A percentile compares a stretch with the other conserved stretches of the same genome.
These are phyloP conservation scores for Mycena albidolilacea DNA, from an alignment of 768 basidiomycete genomes.

Conservation along the genomic window DNA sequence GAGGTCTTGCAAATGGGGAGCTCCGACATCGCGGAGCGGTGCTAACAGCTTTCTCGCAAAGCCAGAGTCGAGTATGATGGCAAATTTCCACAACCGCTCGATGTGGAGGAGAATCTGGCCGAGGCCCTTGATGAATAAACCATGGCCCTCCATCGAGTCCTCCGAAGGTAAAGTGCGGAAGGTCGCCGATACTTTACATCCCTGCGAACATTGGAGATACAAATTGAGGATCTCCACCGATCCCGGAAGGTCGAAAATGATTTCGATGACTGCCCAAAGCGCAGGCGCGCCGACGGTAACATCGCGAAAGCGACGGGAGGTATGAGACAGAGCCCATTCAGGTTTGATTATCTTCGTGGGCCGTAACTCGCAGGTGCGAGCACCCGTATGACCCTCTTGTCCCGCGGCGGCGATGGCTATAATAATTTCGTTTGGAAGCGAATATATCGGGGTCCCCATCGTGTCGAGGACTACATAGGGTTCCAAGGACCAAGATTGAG, in stretches of 20 bases:
- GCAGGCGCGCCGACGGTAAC: neutral
- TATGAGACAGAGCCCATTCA: neutral
- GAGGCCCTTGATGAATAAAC: neutral
- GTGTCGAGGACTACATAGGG: too few species aligned
- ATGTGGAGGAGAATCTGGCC: neutral
- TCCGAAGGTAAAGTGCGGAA: neutral
- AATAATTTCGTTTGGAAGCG: constrained; percentile 12
- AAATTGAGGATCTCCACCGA: neutral
- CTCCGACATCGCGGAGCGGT: neutral
- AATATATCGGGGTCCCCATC: too few species aligned
- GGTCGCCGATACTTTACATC: neutral
- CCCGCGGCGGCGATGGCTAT: neutral
- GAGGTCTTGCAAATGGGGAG: constrained; percentile 3
- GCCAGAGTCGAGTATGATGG: neutral
- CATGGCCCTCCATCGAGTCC: neutral
- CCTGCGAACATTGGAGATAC: neutral
- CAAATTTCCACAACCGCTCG: neutral
- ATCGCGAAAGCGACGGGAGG: neutral
- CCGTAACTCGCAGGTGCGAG: neutral
- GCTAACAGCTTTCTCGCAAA: neutral
- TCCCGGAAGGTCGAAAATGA: neutral
- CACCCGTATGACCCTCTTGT: neutral
- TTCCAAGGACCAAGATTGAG: too few species aligned
- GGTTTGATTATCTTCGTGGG: neutral
- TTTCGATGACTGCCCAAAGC: neutral